These are phyloP conservation scores for Prunus armeniaca DNA, from an alignment of 306 rosid species.

Conservation along the genomic window DNA sequence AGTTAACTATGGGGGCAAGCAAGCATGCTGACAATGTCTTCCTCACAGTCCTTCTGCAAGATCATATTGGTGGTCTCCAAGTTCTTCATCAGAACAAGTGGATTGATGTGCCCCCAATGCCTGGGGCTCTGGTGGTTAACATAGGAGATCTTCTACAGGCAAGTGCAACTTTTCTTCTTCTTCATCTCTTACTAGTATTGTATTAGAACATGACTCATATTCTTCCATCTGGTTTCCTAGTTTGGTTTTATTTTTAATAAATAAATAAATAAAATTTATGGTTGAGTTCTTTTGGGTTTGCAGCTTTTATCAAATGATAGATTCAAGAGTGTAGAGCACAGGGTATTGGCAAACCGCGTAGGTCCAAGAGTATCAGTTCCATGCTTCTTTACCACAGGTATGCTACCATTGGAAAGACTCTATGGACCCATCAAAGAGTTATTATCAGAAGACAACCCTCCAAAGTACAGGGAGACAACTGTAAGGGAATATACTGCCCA, in stretches of 20 bases:
- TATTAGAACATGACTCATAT: no score
- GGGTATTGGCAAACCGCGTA: conserved; percentile 22
- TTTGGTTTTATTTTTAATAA: neutral
- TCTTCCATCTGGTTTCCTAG: no score
- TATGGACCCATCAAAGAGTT: conserved; percentile 15
- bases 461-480: conserved; percentile 10
- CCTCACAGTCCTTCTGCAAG: conserved; percentile 49
- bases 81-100: conserved; percentile 21
- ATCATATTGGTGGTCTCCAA: conserved; percentile 54
- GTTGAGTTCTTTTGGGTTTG: neutral
- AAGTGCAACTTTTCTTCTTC: neutral
- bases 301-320: conserved; percentile 38
- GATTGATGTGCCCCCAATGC: neutral
- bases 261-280: neutral
- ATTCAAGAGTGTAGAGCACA: conserved; percentile 41
- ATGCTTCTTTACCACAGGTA: conserved; percentile 3
- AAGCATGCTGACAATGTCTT: conserved; percentile 39
- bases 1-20: conserved; percentile 11
- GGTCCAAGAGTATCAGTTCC: conserved; percentile 16
- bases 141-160: conserved; percentile 26
- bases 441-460: conserved; percentile 3
- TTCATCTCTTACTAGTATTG: neutral
- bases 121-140: conserved; percentile 21
- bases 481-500: neutral
- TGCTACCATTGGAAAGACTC: neutral